Percentiles rank a stretch among this genome's conserved stretches.
Conservation (phyloP, 495 filamentous ascomycete genomes). For the Neurospora sp. region DNA sequence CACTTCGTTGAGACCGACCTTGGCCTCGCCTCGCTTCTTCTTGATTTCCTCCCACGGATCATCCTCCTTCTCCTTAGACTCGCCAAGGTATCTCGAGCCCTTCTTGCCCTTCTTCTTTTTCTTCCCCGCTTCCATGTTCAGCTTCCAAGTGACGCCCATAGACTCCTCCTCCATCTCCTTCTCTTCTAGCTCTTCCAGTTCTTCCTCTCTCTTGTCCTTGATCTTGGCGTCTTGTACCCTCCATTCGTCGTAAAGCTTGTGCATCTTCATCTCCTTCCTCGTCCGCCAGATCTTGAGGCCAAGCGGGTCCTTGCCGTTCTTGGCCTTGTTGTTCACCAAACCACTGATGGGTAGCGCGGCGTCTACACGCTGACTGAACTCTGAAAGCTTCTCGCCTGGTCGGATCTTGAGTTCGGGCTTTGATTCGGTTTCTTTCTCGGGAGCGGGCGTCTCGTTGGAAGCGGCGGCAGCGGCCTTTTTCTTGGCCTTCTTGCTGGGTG, state of each 20-base stretch:
- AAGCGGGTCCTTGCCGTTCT: conserved; percentile 38
- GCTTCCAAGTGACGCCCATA: conserved; percentile 45
- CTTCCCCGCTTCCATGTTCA: conserved; percentile 30
- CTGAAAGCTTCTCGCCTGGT: conserved; percentile 70
- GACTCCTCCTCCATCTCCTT: conserved; percentile 49
- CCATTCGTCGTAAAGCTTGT: conserved; percentile 73
- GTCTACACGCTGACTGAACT: conserved; percentile 79
- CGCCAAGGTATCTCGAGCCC: conserved; percentile 31
- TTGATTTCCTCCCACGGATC: conserved; percentile 78
- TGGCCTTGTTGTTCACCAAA: conserved; percentile 43
- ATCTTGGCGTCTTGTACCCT: conserved; percentile 51
- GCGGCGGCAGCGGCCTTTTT: conserved; percentile 15
- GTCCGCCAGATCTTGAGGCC: conserved; percentile 51
- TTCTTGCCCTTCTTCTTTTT: conserved; percentile 46
- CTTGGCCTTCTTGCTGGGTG: conserved; percentile 40
- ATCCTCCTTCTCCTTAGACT: conserved; percentile 28
- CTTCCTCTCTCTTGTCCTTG: conserved; percentile 49
- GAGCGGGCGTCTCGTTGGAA: conserved; percentile 2
- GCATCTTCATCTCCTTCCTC: conserved; percentile 74
- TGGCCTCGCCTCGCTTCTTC: conserved; percentile 46
- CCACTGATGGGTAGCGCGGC: conserved; percentile 67
- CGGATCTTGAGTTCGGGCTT: conserved; percentile 47
- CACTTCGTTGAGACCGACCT: conserved; percentile 63
- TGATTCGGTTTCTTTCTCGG: background rate
- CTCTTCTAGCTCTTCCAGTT: conserved; percentile 52